A percentile compares a stretch with the other conserved stretches of the same genome.
Evolutionary conservation across 768 basidiomycete genomes (phyloP).

Genomic region (Cystofilobasidium macerans): DNA sequence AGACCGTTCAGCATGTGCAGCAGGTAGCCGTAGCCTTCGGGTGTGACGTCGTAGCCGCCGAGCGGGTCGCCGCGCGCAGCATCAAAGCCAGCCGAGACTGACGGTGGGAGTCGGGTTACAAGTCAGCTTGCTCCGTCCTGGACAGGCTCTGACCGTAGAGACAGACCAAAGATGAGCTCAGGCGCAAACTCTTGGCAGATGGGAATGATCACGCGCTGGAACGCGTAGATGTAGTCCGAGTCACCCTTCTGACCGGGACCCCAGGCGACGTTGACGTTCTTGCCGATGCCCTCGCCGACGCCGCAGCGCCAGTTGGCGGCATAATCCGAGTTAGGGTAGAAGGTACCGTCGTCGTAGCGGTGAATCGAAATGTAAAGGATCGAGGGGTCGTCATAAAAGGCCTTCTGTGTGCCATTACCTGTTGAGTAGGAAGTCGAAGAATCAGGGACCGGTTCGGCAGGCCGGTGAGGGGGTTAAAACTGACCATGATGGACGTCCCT

Average conservation of each 20-base stretch:
- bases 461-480: conserved; percentile 21
- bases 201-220: conserved; percentile 91
- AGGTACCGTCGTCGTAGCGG: conserved; percentile 79
- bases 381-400: conserved; percentile 83
- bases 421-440: background rate
- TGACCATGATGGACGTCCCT: conserved; percentile 95
- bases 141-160: too few species aligned
- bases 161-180: conserved; percentile 86
- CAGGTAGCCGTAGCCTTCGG: conserved; percentile 94
- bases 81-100: conserved; percentile 97
- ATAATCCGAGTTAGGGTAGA: conserved; percentile 87
- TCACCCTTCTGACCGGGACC: conserved; percentile 62
- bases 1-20: conserved; percentile 88
- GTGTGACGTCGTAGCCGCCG: conserved; percentile 81
- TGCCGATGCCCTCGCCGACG: conserved; percentile 70
- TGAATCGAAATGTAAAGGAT: conserved; percentile 92
- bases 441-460: background rate
- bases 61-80: conserved; percentile 86
- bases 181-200: conserved; percentile 94
- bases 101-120: background rate
- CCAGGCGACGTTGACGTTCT: conserved; percentile 94
- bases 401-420: conserved; percentile 96
- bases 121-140: background rate
- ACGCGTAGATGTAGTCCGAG: conserved; percentile 91
- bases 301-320: conserved; percentile 80